Percentiles rank a stretch among this genome's conserved stretches.
phyloP scores from a whole-genome alignment of 345 rosid species.

The Leavenworthia alabamica region DNA sequence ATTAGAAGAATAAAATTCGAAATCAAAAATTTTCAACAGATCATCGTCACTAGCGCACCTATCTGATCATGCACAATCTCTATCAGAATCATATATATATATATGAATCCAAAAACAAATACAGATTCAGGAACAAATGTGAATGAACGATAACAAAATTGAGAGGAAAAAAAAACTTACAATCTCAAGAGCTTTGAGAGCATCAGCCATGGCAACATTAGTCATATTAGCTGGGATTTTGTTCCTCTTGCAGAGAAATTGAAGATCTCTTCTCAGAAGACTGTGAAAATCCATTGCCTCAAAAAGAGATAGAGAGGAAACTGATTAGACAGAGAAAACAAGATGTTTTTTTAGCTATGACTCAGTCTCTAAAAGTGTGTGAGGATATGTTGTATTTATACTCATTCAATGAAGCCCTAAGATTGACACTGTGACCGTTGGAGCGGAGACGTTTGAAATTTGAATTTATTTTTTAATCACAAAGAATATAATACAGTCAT shows the following conservation, averaged over 20 bases:
- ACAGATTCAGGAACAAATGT: background rate
- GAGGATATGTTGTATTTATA: slow-evolving; percentile 25
- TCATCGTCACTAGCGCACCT: background rate
- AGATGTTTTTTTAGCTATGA: slow-evolving; percentile 27
- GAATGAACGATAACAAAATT: background rate
- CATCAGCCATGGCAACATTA: slow-evolving; percentile 86
- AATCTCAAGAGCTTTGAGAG: slow-evolving; percentile 57
- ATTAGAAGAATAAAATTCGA: background rate
- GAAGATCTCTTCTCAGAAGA: slow-evolving; percentile 78
- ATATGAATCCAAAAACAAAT: background rate
- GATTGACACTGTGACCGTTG: slow-evolving; percentile 53
- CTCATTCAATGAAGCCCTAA: background rate
- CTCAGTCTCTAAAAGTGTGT: background rate
- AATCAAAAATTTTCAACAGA: background rate
- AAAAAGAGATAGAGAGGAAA: background rate
- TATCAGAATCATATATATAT: too few relatives aligned
- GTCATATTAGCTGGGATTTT: slow-evolving; percentile 84
- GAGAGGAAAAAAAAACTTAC: slow-evolving; percentile 30
- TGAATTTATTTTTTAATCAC: slow-evolving; percentile 21
- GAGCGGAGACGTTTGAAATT: slow-evolving; percentile 44
- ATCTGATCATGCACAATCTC: background rate
- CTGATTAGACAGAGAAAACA: slow-evolving; percentile 1
- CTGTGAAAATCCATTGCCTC: slow-evolving; percentile 63
- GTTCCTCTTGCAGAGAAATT: slow-evolving; percentile 89
- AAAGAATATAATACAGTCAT: background rate